Evolutionary conservation across 2,329 filamentous ascomycete species (phyloP), one percentile per base, ranked within the genome.

Genomic region (Cordyceps cateniannulata): DNA sequence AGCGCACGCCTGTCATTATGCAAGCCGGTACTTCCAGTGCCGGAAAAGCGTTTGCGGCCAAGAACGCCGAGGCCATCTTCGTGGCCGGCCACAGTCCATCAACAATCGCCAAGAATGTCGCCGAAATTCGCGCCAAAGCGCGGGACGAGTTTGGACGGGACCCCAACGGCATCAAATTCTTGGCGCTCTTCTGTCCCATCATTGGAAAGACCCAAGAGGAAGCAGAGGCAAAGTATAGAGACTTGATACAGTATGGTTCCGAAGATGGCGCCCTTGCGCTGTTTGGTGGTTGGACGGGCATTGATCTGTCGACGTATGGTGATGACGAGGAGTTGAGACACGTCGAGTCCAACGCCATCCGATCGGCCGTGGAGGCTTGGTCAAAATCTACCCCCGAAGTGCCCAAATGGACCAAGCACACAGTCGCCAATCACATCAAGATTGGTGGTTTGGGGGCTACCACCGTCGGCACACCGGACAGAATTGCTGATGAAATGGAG

Each of bases 231-330:
- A 73, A 70, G 62, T 84, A 84, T 62, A 67, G 75, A 3, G 80
- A 85, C 24, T 81, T 81, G 51, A 73, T 81, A 1, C 77, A 76
- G 52, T 80, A 86, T 65, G 85, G 82, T 0, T 81, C 81, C 2
- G 77, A 81, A 47, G 85, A 87, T 61, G 86, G 85, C 5, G 85
- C 85, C 0, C 69, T 88, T 53, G 84, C 85, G 0, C 70, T 88
- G 2, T 88, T 88, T 64, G 84, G 85, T 2, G 85, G 85, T 0
- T 88, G 85, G 84, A 87, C 85, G 0, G 85, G 85, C 0, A 85
- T 87, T 51, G 83, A 89, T 68, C 72, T 88, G 25, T 75, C 78
- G 7, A 73, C 79, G 48, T 88, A 87, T 64, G 80, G 74, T 0
- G 85, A 88, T 27, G 85, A 88, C 47, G 80, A 88, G 67, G 85